A percentile compares a stretch with the other conserved stretches of the same genome.
These are phyloP conservation scores for Auricularia sp. DNA, from an alignment of 768 basidiomycete genomes.

Conservation along the genomic window DNA sequence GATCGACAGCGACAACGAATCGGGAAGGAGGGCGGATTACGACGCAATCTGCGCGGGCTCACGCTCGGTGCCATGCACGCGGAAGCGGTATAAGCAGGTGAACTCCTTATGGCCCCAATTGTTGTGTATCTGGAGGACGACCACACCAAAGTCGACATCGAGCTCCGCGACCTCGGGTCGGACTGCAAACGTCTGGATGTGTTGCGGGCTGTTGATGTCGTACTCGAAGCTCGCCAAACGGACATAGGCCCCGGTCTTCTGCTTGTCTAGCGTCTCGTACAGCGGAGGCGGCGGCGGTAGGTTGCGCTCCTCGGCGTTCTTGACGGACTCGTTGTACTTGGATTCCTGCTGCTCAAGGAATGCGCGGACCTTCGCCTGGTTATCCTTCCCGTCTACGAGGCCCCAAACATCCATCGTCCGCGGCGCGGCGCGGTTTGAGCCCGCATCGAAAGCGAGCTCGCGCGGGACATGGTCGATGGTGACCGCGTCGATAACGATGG, in stretches of 20 bases:
- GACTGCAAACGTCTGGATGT: slow-evolving; percentile 77
- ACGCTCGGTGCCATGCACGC: slow-evolving; percentile 50
- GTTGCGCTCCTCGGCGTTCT: slow-evolving; percentile 4
- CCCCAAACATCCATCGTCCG: slow-evolving; percentile 88
- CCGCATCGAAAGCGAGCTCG: slow-evolving; percentile 52
- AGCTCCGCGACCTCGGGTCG: slow-evolving; percentile 55
- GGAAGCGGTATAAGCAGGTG: slow-evolving; percentile 83
- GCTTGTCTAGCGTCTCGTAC: slow-evolving; percentile 17
- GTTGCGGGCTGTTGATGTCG: slow-evolving; percentile 38
- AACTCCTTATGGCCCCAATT: slow-evolving; percentile 82
- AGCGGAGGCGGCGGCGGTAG: slow-evolving; percentile 10
- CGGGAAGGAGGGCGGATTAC: not conserved
- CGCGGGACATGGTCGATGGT: slow-evolving; percentile 82
- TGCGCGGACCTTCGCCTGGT: slow-evolving; percentile 46
- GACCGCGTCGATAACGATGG: slow-evolving; percentile 50
- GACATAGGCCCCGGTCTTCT: slow-evolving; percentile 43
- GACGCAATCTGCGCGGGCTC: not conserved
- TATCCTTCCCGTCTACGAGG: slow-evolving; percentile 68
- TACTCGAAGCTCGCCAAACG: slow-evolving; percentile 65
- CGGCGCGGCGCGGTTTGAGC: slow-evolving; percentile 63
- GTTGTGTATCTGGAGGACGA: slow-evolving; percentile 65
- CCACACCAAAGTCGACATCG: slow-evolving; percentile 75
- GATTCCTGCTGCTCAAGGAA: slow-evolving; percentile 29
- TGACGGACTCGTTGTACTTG: slow-evolving; percentile 3
- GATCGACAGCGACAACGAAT: not conserved